Base-by-base conservation (phyloP, 140 eudicot genomes). In the Cichorium intybus region DNA sequence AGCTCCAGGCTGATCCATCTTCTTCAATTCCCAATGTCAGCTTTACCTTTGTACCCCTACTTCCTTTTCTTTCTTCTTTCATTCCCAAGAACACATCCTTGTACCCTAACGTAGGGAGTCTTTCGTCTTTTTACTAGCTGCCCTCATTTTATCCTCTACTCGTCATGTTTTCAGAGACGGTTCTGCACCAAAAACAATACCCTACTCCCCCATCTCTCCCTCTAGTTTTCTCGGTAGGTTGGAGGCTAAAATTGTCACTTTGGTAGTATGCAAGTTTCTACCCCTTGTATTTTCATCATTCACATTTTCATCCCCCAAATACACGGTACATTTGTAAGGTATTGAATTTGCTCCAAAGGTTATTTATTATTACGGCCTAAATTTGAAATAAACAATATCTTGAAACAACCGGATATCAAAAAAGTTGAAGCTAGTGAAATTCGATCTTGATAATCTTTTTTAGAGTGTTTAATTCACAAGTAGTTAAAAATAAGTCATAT, bases 161-260 rank as follows among this genome's bases (percentile, higher is more conserved):
- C 75, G 67, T 88, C 86, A 87, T 84, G 95, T 81, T 87, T 87
- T 87, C 95, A 83, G 95, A 83, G 95, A 56, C 52, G 20, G 41
- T 49, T 66, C 76, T 60, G 90, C 91, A 71, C 92, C 95, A 81
- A 87, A 81, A 87, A 81, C 88, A 62, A 87, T 78, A 77, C 88
- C 81, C 49, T 16, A 14, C 24, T 12, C 54, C 12, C 47, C 31
- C 7, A 41, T 58, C 68, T 39, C 69, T 54, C 41, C 20, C 69
- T 68, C 76, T 63, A 64, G 64, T 48, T 66, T 65, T 57, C 18
- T 79, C 43, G 6, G n/a, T 70, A 70, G 29, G 43, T 50, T 52
- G 29, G 53, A 56, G 35, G 56, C 1, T 20, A 16, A 26, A 61
- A 53, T 10, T 21, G 45, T 4, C n/a, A 6, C 14, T 39, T 47